phyloP scores from a whole-genome alignment of 441 rosid genomes.

The Brassica hybrid region DNA sequence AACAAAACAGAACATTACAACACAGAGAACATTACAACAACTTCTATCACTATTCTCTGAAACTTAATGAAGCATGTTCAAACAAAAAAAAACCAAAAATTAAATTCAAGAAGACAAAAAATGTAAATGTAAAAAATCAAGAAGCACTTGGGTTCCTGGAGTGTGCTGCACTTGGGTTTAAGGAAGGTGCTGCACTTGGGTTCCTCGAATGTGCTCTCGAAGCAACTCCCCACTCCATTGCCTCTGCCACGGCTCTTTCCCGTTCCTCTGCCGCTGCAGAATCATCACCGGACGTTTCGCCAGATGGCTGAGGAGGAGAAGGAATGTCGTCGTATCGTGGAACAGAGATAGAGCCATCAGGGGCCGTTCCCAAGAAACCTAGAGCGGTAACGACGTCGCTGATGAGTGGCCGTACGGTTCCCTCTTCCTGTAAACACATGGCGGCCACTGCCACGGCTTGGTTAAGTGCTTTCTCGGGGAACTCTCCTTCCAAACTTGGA shows the following conservation, averaged over 20 bases:
- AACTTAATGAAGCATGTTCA: too few relatives aligned
- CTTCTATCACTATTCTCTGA: constrained; percentile 27
- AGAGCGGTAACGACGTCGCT: constrained; percentile 2
- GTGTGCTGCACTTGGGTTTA: constrained; percentile 35
- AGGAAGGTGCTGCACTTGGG: constrained; percentile 28
- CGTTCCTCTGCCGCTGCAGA: constrained; percentile 45
- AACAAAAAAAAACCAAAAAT: constrained; percentile 5
- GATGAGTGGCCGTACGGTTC: neutral
- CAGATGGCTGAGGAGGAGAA: constrained; percentile 14
- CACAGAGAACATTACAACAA: constrained; percentile 10
- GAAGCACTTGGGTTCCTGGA: constrained; percentile 40
- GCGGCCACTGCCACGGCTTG: too few relatives aligned
- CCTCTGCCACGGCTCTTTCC: constrained; percentile 69
- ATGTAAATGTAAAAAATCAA: neutral
- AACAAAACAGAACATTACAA: constrained; percentile 25
- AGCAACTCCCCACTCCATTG: constrained; percentile 79
- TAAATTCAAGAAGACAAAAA: constrained; percentile 9
- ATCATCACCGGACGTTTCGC: constrained; percentile 26
- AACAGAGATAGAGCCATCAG: constrained; percentile 30
- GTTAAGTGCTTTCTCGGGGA: too few relatives aligned
- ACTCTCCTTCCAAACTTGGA: too few relatives aligned
- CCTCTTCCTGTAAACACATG: too few relatives aligned
- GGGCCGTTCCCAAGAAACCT: neutral
- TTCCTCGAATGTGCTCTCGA: constrained; percentile 48
- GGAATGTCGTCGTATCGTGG: constrained; percentile 34